A percentile compares a stretch with the other conserved stretches of the same genome.
These are phyloP conservation scores for Kandelia obovata DNA, from an alignment of 345 rosid species.

Conservation along the genomic window DNA sequence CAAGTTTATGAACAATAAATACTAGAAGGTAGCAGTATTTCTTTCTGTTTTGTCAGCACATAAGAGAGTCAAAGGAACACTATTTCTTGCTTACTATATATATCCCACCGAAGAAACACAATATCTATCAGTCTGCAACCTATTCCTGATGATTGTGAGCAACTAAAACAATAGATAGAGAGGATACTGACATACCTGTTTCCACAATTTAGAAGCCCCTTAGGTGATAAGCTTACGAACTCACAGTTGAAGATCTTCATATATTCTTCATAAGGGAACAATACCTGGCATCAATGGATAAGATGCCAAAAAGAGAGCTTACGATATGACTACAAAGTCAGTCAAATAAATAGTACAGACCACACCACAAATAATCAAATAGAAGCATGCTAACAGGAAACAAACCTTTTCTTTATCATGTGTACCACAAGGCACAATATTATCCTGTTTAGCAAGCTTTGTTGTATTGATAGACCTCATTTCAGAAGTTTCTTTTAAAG, in stretches of 20 bases:
- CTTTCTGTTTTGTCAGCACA: no score
- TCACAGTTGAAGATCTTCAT: constrained; percentile 62
- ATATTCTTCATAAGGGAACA: constrained; percentile 81
- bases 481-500: constrained; percentile 30
- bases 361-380: background rate
- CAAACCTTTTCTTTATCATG: constrained; percentile 49
- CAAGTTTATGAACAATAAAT: no score
- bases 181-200: constrained; percentile 49
- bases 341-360: background rate
- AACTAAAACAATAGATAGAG: constrained; percentile 12
- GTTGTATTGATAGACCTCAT: constrained; percentile 23
- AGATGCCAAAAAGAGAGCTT: constrained; percentile 5
- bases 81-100: no score
- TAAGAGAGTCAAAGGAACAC: no score
- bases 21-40: no score
- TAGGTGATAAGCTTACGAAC: constrained; percentile 58
- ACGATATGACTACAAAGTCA: constrained; percentile 1
- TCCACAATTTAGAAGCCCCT: constrained; percentile 83
- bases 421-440: constrained; percentile 23
- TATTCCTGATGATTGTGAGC: background rate
- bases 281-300: constrained; percentile 35
- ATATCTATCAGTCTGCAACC: background rate
- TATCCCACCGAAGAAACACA: background rate
- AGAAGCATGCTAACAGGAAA: constrained; percentile 19
- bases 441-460: constrained; percentile 38